Percentiles rank a stretch among this genome's conserved stretches.
phyloP scores from a whole-genome alignment of 345 rosid genomes.

The Syzygium oleosum region DNA sequence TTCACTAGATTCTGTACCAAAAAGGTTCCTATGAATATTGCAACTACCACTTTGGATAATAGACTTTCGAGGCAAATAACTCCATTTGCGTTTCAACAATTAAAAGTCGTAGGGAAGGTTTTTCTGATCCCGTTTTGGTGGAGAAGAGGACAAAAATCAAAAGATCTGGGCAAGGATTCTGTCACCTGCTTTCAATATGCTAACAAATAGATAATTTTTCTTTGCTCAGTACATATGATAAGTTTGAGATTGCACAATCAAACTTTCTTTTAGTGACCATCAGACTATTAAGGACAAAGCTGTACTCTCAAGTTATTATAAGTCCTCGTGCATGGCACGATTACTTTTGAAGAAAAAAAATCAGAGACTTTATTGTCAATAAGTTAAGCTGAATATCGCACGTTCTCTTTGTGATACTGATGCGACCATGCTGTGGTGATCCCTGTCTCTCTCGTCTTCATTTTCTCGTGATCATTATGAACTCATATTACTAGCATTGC shows the following conservation, averaged over 20 bases:
- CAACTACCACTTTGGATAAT: no score
- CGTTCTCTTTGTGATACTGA: no score
- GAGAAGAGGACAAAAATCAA: neutral
- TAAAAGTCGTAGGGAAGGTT: neutral
- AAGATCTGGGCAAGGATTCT: neutral
- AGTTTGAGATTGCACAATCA: neutral
- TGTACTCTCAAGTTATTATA: neutral
- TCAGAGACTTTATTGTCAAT: no score
- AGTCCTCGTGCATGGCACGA: neutral
- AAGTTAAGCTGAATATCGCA: no score
- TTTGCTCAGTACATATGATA: neutral
- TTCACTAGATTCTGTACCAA: no score
- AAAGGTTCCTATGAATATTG: no score
- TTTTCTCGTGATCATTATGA: no score
- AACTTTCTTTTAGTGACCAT: neutral
- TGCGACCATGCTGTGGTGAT: no score
- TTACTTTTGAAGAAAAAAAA: neutral
- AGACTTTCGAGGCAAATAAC: neutral
- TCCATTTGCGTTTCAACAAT: neutral
- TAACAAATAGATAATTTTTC: no score
- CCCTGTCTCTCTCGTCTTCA: no score
- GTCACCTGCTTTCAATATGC: neutral
- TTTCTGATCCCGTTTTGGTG: neutral
- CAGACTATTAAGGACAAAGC: neutral
- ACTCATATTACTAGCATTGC: no score